Evolutionary conservation across 1,284 basidiomycete species (phyloP).

Genomic region (Amylostereum chailletii): DNA sequence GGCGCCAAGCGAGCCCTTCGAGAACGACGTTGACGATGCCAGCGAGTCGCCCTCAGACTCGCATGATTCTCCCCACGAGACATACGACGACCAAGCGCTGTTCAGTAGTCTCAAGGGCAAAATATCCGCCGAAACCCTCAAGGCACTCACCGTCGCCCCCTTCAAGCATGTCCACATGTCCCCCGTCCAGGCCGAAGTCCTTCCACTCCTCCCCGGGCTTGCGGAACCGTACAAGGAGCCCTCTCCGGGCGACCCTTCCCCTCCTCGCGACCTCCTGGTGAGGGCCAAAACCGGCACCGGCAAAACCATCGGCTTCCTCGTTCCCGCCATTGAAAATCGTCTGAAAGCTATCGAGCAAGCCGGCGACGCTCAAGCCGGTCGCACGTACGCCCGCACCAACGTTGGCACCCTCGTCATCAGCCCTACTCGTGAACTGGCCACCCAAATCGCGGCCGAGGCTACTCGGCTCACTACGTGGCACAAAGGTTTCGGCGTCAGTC

Average conservation of each 20-base stretch:
- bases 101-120: slow-evolving; percentile 36
- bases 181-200: slow-evolving; percentile 77
- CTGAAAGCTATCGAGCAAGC: slow-evolving; percentile 37
- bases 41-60: no score
- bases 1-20: no score
- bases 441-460: slow-evolving; percentile 89
- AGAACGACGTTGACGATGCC: no score
- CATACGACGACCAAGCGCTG: slow-evolving; percentile 13
- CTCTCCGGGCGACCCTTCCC: slow-evolving; percentile 9
- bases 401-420: slow-evolving; percentile 84
- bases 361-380: slow-evolving; percentile 25
- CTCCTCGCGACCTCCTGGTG: slow-evolving; percentile 54
- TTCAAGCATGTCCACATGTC: slow-evolving; percentile 77
- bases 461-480: slow-evolving; percentile 52
- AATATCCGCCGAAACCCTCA: slow-evolving; percentile 40
- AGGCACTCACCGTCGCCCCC: slow-evolving; percentile 58
- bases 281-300: slow-evolving; percentile 92
- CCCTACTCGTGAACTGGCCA: slow-evolving; percentile 91
- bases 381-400: slow-evolving; percentile 30
- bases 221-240: slow-evolving; percentile 36
- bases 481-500: slow-evolving; percentile 58
- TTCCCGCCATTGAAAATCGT: slow-evolving; percentile 81
- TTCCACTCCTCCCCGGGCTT: slow-evolving; percentile 57
- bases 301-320: slow-evolving; percentile 86
- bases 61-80: no score